Evolutionary conservation across 2,329 filamentous ascomycete species (phyloP), one percentile per base, ranked within the genome.

Genomic region (Bipolaris sorokiniana): DNA sequence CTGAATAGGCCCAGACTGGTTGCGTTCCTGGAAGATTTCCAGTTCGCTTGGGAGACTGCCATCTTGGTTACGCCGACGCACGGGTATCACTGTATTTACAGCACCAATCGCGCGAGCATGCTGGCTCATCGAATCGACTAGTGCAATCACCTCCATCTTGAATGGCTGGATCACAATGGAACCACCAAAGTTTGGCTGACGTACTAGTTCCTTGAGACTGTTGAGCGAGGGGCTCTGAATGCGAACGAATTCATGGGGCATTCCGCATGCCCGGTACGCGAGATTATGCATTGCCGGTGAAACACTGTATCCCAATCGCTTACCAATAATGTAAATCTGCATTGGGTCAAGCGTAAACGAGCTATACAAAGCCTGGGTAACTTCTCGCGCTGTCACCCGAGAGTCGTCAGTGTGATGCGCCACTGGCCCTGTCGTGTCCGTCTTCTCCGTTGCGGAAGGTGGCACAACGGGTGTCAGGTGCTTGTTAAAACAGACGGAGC

Each of bases 211-310:
- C 61, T 84, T 83, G n/a, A 92, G 78, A 10, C 85, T 84, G 36
- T 85, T 83, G 10, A 92, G 73, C 0, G 85, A 85, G 16, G 81
- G 77, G 5, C 87, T 86, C 48, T 90, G 88, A 54, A 86, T 82
- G 1, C 86, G 85, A n/a, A 80, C 77, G 69, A 91, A 92, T 5
- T 81, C 75, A 64, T 92, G 90, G 0, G 86, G 86, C 71, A 92
- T 85, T 0, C 89, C 90, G 62, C 86, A 86, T 22, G 82, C 83
- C 50, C 82, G 79, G 56, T 90, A 86, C 0, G 89, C 90, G 5
- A 87, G 82, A 52, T 87, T 90, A 72, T 93, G 90, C 89, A 92
- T 92, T 6, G 88, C 87, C 1, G 90, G 90, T 0, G 90, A 92
- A 54, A 92, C 74, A 70, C 88, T 91, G 77, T 90, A 90, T 48